Base-by-base conservation (phyloP, 257 asterid genomes). In the Lavandula angustifolia region DNA sequence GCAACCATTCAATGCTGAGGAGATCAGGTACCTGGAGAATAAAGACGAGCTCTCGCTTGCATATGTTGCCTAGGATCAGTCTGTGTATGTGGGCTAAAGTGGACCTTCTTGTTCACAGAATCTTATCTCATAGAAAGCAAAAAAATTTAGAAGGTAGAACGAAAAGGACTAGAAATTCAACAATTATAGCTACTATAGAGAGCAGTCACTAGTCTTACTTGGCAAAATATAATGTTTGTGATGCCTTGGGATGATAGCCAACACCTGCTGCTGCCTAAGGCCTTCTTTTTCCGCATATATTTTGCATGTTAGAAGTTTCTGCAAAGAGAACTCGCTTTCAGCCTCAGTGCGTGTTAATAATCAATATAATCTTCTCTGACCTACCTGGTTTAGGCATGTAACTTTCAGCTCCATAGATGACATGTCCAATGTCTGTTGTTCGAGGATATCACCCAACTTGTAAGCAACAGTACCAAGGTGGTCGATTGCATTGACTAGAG, bases 391-490 rank as follows among this genome's bases (percentile, higher is more conserved):
- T 68, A 94, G 60, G 66, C 87, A 78, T 50, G 92, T 74, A 54
- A 90, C 74, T 78, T 80, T 94, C 29, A 86, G 71, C 69, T 86
- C 98, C 79, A 82, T 64, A 63, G 90, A 72, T 42, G 96, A 81
- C 42, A 90, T 75, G 52, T 86, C 95, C 69, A 71, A 27, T 52
- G 82, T 73, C 61, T 94, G 95, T 57, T 94, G 98, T 67, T 88
- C 99, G 75, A 94, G 68, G 56, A 90, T 74, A 72, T 94, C 95
- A 61, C 89, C 87, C 75, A 94, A 84, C 76, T 94, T 94, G 84
- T 77, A 94, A 44, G 99, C 95, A 80, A 94, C 99, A 33, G 99
- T 94, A 52, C 99, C 99, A 70, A 94, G 89, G 76, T 90, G 99
- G 81, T 90, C 99, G 46, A 94, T 90, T 48, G 96, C 99, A 83